phyloP scores from a whole-genome alignment of 192 early-diverging fungal genomes.

The Umbelopsis sp. region DNA sequence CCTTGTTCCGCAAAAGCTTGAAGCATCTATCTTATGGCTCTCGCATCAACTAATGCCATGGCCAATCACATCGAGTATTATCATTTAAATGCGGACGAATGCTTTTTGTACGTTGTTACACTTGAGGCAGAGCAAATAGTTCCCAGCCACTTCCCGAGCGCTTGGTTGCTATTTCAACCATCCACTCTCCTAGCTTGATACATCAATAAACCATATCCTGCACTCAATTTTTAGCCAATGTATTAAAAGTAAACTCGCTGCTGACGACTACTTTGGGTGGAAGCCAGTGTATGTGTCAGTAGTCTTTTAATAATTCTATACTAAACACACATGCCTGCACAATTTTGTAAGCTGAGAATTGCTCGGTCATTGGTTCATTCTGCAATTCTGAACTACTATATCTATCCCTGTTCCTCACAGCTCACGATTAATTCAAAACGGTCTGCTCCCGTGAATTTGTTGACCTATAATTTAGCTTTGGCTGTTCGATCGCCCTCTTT shows the following conservation, averaged over 20 bases:
- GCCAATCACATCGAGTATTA: neutral
- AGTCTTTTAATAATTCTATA: too few relatives aligned
- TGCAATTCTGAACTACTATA: neutral
- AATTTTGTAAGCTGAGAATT: neutral
- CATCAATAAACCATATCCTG: neutral
- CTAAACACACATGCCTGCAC: too few relatives aligned
- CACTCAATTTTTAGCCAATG: neutral
- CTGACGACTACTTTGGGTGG: too few relatives aligned
- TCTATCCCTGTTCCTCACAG: neutral
- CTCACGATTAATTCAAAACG: slow-evolving; percentile 2
- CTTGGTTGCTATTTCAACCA: slow-evolving; percentile 13
- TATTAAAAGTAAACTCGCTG: too few relatives aligned
- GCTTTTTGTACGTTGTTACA: neutral
- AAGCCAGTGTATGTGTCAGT: too few relatives aligned
- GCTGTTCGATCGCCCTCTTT: neutral
- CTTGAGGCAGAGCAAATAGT: neutral
- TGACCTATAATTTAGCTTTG: neutral
- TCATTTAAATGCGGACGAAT: slow-evolving; percentile 3
- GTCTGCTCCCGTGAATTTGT: neutral
- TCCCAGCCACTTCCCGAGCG: neutral
- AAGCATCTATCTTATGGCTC: neutral
- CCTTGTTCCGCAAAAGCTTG: neutral
- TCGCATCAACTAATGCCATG: neutral
- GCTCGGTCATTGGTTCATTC: neutral
- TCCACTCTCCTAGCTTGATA: neutral